phyloP scores from a whole-genome alignment of 805 yeast species.

The Scheffersomyces ergatensis region DNA sequence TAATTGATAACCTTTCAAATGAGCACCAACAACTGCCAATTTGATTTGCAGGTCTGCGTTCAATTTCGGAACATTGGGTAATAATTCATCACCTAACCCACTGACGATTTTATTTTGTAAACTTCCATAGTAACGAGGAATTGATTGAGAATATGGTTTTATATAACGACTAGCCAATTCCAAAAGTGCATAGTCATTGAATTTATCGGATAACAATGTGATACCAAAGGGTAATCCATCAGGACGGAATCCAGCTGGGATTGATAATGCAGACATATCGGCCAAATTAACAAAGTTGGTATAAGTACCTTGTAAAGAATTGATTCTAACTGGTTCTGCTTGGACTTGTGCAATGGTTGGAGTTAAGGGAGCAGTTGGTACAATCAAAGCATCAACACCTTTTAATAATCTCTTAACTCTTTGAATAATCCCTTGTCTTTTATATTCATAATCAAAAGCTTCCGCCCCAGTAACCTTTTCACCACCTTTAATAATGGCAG shows the following conservation, averaged over 20 bases:
- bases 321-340: slow-evolving; percentile 75
- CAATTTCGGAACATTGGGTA: slow-evolving; percentile 43
- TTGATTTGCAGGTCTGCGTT: slow-evolving; percentile 46
- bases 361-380: slow-evolving; percentile 92
- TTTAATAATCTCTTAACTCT: slow-evolving; percentile 53
- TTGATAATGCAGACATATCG: slow-evolving; percentile 85
- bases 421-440: slow-evolving; percentile 76
- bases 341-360: slow-evolving; percentile 76
- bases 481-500: slow-evolving; percentile 73
- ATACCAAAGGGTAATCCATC: slow-evolving; percentile 93
- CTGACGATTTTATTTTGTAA: slow-evolving; percentile 36
- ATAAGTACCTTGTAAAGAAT: slow-evolving; percentile 96
- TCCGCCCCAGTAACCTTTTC: slow-evolving; percentile 77
- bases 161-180: slow-evolving; percentile 78
- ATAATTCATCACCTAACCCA: slow-evolving; percentile 43
- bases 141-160: slow-evolving; percentile 40
- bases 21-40: slow-evolving; percentile 96
- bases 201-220: slow-evolving; percentile 77
- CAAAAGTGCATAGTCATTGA: slow-evolving; percentile 84
- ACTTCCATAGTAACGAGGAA: slow-evolving; percentile 57
- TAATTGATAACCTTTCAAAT: slow-evolving; percentile 79
- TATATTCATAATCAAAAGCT: slow-evolving; percentile 81
- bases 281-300: slow-evolving; percentile 95
- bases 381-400: slow-evolving; percentile 71
- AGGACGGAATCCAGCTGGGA: slow-evolving; percentile 80